A percentile compares a stretch with the other conserved stretches of the same genome.
These are phyloP conservation scores for Naegleria lovaniensis DNA, from an alignment of 208 protist species.

Conservation along the genomic window DNA sequence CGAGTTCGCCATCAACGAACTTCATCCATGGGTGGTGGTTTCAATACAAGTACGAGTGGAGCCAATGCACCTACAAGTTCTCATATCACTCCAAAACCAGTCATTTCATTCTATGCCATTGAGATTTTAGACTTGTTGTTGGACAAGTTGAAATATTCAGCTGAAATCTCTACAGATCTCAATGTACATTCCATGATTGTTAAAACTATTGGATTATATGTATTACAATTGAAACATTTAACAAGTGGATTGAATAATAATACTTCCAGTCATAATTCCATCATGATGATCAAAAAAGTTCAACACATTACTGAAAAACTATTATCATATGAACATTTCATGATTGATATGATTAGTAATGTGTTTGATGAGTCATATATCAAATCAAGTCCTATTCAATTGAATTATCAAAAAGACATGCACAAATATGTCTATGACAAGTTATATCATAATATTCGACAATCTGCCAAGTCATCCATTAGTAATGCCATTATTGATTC, in stretches of 20 bases:
- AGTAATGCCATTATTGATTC: not conserved
- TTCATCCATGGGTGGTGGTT: not conserved
- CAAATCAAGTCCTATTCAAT: not conserved
- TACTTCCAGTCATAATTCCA: too few relatives aligned
- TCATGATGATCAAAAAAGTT: not conserved
- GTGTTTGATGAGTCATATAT: not conserved
- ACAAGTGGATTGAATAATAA: not conserved
- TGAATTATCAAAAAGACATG: not conserved
- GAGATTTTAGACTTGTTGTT: not conserved
- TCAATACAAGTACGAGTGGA: too few relatives aligned
- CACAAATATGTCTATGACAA: not conserved
- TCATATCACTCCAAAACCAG: not conserved
- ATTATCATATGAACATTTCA: not conserved
- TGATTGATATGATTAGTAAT: not conserved
- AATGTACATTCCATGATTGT: not conserved
- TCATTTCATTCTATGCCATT: not conserved
- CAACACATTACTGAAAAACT: not conserved
- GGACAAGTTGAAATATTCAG: not conserved
- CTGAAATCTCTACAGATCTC: not conserved
- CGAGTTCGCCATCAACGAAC: too few relatives aligned
- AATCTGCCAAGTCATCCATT: not conserved
- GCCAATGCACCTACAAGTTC: not conserved
- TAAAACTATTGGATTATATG: slow-evolving; percentile 2
- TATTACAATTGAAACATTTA: not conserved
- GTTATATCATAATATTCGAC: not conserved